These are phyloP conservation scores for Hypoxylon sp. DNA, from an alignment of 2,329 filamentous ascomycete genomes.

Conservation along the genomic window DNA sequence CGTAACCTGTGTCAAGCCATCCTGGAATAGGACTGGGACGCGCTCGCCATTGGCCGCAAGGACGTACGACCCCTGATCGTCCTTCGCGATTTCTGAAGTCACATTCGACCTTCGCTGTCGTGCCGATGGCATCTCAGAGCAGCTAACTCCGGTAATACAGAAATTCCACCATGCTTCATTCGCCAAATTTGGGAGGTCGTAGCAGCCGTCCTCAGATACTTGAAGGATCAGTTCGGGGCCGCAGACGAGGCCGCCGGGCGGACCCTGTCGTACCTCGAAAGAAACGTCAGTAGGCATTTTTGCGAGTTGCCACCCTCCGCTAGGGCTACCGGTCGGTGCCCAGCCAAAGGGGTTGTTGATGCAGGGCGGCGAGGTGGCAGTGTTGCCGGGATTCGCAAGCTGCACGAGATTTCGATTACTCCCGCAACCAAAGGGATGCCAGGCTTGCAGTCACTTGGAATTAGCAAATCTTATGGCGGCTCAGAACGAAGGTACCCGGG, in stretches of 20 bases:
- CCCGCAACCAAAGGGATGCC: neutral
- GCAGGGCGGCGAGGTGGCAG: neutral
- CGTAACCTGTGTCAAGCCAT: neutral
- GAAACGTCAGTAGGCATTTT: neutral
- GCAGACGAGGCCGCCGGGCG: neutral
- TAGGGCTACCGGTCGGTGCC: neutral
- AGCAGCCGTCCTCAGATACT: slow-evolving; percentile 1
- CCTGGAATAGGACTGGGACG: neutral
- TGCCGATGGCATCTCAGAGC: neutral
- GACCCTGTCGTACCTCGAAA: neutral
- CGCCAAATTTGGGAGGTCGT: neutral
- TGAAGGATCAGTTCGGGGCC: neutral
- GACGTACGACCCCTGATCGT: neutral
- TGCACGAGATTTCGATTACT: neutral
- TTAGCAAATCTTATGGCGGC: neutral
- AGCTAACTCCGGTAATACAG: neutral
- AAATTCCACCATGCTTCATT: neutral
- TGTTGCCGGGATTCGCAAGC: slow-evolving; percentile 2
- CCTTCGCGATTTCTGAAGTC: neutral
- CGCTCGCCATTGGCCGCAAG: neutral
- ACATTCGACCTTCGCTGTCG: neutral
- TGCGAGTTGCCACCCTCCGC: neutral
- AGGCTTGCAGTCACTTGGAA: neutral
- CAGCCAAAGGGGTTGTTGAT: neutral
- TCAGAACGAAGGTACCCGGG: neutral